phyloP scores from a whole-genome alignment of 1,284 basidiomycete genomes.

The Trichosporon inkin region DNA sequence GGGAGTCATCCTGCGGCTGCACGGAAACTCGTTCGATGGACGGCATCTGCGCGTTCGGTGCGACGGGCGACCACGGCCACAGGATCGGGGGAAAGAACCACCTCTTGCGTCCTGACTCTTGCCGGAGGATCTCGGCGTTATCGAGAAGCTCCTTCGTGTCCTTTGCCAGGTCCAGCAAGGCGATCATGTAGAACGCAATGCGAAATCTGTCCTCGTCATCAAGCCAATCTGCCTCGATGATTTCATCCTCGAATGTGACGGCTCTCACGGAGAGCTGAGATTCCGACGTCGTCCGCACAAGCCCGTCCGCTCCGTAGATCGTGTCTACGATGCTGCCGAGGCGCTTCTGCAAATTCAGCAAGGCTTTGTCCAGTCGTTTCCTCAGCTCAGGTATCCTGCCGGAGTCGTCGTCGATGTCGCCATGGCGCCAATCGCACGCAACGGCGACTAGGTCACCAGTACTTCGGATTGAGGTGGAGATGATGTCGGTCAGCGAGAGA shows the following conservation, averaged over 20 bases:
- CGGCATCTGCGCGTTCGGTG: slow-evolving; percentile 9
- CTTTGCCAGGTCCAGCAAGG: slow-evolving; percentile 40
- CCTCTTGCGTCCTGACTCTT: slow-evolving; percentile 3
- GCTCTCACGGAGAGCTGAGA: not conserved
- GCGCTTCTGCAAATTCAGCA: slow-evolving; percentile 15
- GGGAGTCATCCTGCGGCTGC: slow-evolving; percentile 1
- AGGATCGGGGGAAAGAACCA: slow-evolving; percentile 21
- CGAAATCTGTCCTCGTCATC: slow-evolving; percentile 40
- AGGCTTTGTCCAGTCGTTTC: not conserved
- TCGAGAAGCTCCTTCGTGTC: slow-evolving; percentile 30
- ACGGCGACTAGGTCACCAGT: slow-evolving; percentile 6
- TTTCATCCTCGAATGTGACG: slow-evolving; percentile 22
- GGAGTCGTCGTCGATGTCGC: not conserved
- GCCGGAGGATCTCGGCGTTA: slow-evolving; percentile 3
- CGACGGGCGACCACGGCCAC: slow-evolving; percentile 20
- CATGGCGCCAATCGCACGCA: slow-evolving; percentile 20
- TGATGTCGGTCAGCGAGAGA: slow-evolving; percentile 11
- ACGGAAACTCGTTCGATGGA: slow-evolving; percentile 5
- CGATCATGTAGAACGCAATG: slow-evolving; percentile 46
- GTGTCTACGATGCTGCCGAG: slow-evolving; percentile 23
- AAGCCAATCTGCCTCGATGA: slow-evolving; percentile 25
- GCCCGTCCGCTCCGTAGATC: not conserved
- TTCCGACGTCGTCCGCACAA: not conserved
- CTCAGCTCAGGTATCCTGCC: not conserved
- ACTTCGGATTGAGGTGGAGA: slow-evolving; percentile 11